Percentiles rank a stretch among this genome's conserved stretches.
Conservation (phyloP, 2,329 filamentous ascomycete genomes). For the Phaeomoniella chlamydospora region DNA sequence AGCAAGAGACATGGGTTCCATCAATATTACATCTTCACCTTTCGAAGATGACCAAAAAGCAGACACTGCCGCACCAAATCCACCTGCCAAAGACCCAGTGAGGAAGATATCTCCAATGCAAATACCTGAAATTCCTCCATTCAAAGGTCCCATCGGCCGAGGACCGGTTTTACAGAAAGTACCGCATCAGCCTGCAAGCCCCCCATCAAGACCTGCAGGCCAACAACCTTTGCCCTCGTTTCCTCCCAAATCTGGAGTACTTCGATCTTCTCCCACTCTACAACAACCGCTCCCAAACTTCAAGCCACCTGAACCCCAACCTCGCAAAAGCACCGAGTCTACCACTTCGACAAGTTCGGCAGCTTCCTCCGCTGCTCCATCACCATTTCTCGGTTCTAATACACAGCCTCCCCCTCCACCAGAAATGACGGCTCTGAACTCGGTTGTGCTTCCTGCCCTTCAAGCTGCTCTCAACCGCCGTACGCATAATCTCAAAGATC, state of each 20-base stretch:
- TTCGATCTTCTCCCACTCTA: conserved; percentile 35
- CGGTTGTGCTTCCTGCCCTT: conserved; percentile 84
- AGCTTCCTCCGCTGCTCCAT: conserved; percentile 9
- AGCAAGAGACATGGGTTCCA: conserved; percentile 23
- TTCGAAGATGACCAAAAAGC: conserved; percentile 7
- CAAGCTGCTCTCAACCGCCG: conserved; percentile 81
- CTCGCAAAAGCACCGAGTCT: conserved; percentile 5
- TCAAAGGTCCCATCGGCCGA: conserved; percentile 13
- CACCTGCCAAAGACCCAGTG: conserved; percentile 6
- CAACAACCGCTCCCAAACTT: conserved; percentile 5
- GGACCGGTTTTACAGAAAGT: conserved; percentile 9
- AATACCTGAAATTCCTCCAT: conserved; percentile 18
- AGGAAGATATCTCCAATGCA: conserved; percentile 16
- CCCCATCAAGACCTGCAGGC: conserved; percentile 9
- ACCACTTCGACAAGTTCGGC: too few species aligned
- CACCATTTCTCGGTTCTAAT: conserved; percentile 26
- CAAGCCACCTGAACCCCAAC: conserved; percentile 6
- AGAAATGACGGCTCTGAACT: conserved; percentile 76
- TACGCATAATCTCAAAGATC: conserved; percentile 36
- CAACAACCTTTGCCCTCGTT: conserved; percentile 17
- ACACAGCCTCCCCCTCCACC: too few species aligned
- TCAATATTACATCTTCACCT: conserved; percentile 19
- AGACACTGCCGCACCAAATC: conserved; percentile 3
- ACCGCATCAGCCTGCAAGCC: conserved; percentile 8
- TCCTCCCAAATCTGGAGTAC: conserved; percentile 6